Evolutionary conservation across 129 eudicot species (phyloP), one percentile per base, ranked within the genome.

Genomic region (Scalesia atractyloides): DNA sequence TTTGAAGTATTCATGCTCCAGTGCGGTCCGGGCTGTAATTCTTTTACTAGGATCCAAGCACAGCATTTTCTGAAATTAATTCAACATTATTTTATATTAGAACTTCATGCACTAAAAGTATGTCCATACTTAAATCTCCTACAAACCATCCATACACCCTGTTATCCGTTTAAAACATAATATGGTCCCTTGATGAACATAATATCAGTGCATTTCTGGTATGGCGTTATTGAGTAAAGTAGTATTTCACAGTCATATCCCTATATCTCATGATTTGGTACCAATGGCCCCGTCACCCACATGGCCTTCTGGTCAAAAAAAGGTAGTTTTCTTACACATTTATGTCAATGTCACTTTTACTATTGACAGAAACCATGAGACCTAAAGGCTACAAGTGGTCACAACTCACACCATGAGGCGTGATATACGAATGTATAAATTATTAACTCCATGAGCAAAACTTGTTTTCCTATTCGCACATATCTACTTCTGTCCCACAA

Each of bases 1-100:
- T 86, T 89, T 92, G 80, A 92, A 92, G 86, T 92, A 92, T 70
- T 92, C 96, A 43, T 92, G 98, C 80, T 89, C 91, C 57, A 92
- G 94, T 10, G 96, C 96, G 36, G 72, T 78, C 82, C 95, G 85
- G 17, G 96, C 98, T 16, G 96, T 92, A 69, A 92, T 82, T 82
- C 96, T 89, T 85, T 76, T 85, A 79, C 87, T 87, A 24, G 98
- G 96, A 80, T 92, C 98, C 91, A 92, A 77, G 84, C 82, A 57
- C 54, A 92, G 88, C 98, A 92, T 86, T 92, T 92, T 92, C 96
- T 89, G 91, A 20, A 83, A 73, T 37, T 12, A 15, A 52, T 44
- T 53, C 3, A n/a, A 30, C 36, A 49, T 78, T 63, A 78, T 59
- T 60, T 60, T 6, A 60, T 60, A 60, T 7, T 14, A 60, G 12